Conservation (phyloP, 345 rosid genomes). For the Carallia pectinifolia region DNA sequence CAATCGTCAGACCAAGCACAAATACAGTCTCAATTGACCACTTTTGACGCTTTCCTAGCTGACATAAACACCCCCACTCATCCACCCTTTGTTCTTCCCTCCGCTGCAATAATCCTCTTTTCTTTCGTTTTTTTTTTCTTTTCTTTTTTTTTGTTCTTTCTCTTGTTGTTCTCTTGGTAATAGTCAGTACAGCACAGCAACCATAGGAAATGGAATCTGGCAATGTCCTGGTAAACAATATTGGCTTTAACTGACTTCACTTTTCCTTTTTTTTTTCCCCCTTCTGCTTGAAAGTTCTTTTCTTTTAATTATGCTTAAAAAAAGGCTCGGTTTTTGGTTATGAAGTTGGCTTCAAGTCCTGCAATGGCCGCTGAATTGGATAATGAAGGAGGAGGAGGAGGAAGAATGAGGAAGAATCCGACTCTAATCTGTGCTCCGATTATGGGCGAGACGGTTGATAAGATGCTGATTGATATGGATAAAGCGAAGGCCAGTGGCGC, state of each 20-base stretch:
- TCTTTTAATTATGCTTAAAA: too few relatives aligned
- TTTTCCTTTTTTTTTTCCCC: not conserved
- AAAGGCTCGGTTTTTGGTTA: not conserved
- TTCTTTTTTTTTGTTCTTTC: too few relatives aligned
- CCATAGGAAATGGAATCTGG: not conserved
- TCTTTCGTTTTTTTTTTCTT: not conserved
- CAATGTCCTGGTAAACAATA: not conserved
- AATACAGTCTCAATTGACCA: not conserved
- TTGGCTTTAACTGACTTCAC: not conserved
- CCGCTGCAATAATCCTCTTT: not conserved
- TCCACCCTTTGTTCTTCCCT: not conserved
- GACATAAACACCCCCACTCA: too few relatives aligned
- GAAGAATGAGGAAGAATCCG: conserved; percentile 41
- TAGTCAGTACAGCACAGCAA: too few relatives aligned
- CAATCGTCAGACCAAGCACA: not conserved
- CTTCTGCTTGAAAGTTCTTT: not conserved
- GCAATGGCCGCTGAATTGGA: conserved; percentile 26
- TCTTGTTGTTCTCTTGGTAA: too few relatives aligned
- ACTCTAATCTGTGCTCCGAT: conserved; percentile 83
- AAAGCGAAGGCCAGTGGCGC: conserved; percentile 70
- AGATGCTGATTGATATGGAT: conserved; percentile 46
- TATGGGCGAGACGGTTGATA: conserved; percentile 62
- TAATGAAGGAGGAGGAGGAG: conserved; percentile 15
- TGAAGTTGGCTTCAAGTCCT: conserved; percentile 43
- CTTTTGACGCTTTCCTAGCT: too few relatives aligned